A percentile compares a stretch with the other conserved stretches of the same genome.
Evolutionary conservation across 371 early-diverging fungal genomes (phyloP).

Genomic region (Rhizopus arrhizus): DNA sequence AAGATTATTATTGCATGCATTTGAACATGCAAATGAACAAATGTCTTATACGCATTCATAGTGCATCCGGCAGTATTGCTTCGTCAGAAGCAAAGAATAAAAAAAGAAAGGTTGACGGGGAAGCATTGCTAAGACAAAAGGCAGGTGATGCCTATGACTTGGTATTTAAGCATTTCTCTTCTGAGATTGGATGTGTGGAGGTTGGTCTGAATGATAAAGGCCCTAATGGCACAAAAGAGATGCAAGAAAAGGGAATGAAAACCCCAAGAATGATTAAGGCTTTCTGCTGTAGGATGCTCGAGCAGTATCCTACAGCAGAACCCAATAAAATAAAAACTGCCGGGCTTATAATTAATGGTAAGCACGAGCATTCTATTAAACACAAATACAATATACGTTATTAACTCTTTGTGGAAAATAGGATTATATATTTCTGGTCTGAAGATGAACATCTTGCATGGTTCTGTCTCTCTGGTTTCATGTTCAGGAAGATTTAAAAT

Average conservation of each 20-base stretch:
- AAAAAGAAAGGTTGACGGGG: constrained; percentile 5
- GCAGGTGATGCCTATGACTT: constrained; percentile 6
- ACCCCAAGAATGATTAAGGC: constrained; percentile 7
- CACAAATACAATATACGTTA: too few relatives aligned
- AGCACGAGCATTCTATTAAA: background rate
- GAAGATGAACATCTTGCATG: constrained; percentile 11
- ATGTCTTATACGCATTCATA: background rate
- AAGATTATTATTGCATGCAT: too few relatives aligned
- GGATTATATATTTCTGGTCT: constrained; percentile 15
- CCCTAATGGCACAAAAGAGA: constrained; percentile 10
- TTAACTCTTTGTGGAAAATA: constrained; percentile 8
- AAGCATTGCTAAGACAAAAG: background rate
- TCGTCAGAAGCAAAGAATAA: constrained; percentile 4
- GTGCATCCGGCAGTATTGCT: constrained; percentile 6
- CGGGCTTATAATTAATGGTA: constrained; percentile 9
- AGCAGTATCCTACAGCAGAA: constrained; percentile 5
- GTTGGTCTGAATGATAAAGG: constrained; percentile 11
- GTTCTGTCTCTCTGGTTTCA: constrained; percentile 7
- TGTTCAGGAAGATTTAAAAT: constrained; percentile 12
- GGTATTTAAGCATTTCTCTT: constrained; percentile 6
- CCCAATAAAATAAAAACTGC: constrained; percentile 6
- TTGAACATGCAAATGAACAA: too few relatives aligned
- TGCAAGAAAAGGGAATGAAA: constrained; percentile 9
- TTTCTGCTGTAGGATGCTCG: constrained; percentile 6
- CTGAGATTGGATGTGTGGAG: constrained; percentile 9